Base-by-base conservation (phyloP, 768 basidiomycete species). In the Lactarius evosmus region DNA sequence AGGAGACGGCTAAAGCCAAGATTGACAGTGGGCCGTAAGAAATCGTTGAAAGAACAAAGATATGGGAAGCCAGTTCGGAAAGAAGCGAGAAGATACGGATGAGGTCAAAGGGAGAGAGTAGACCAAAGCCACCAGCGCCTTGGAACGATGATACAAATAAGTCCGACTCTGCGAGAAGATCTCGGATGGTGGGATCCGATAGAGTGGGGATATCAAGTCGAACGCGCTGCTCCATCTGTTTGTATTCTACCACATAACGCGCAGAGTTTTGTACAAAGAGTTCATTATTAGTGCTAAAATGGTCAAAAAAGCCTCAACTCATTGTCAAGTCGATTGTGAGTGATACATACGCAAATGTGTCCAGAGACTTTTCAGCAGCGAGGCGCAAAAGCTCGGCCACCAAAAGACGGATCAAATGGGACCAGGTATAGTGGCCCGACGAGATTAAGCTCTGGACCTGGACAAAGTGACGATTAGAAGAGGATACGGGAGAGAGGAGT, bases 111-210 rank as follows among this genome's bases (percentile, higher is more conserved):
- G 91, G 91, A 3, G 89, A 91, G 68, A 92, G 79, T 33, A 91
- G 80, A 17, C 91, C 91, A 72, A 93, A 91, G 12, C 87, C 83
- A 40, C 86, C 83, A 69, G 78, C 77, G 49, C 88, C 88, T 69
- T 80, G 83, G 74, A 93, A 92, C 12, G 91, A 93, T 63, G 88
- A 83, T 49, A 88, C 87, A 71, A 93, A 93, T 36, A 90, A 80
- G 71, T 93, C 91, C 41, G 91, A 89, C 75, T 93, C 91, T 64
- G 89, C 87, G n/a, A 93, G 79, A 49, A 93, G 82, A 71, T 91
- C 89, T 63, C 88, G 86, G 27, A 88, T 79, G 63, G 78, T 72
- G 54, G 91, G 87, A 70, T 91, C 89, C 60, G 86, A 78, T 58
- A 93, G 81, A 9, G 91, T 89, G 61, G 91, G 91, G 41, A 90